Evolutionary conservation across 1,139 yeast genomes (phyloP).

Genomic region (Pichia sp.): DNA sequence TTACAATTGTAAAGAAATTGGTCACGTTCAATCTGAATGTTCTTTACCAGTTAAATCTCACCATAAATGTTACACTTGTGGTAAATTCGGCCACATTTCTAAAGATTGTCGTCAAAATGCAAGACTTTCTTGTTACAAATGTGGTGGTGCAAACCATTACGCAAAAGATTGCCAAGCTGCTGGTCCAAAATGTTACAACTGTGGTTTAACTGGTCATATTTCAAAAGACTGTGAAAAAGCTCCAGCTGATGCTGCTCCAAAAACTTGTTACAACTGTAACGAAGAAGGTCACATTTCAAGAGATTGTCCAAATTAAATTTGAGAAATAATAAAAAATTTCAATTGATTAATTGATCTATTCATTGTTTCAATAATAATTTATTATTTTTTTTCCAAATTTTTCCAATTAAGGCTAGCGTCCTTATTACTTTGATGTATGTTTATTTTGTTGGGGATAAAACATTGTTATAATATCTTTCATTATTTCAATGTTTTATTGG

Average conservation of each 20-base stretch:
- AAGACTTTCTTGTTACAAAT: slow-evolving; percentile 65
- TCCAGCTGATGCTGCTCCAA: slow-evolving; percentile 37
- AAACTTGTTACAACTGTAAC: slow-evolving; percentile 77
- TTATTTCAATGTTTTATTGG: neutral
- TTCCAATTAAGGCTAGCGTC: too few species aligned
- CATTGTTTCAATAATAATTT: too few species aligned
- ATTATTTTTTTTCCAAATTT: too few species aligned
- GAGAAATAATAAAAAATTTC: too few species aligned
- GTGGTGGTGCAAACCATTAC: slow-evolving; percentile 91
- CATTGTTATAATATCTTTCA: too few species aligned
- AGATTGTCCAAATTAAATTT: slow-evolving; percentile 46
- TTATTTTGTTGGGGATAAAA: neutral
- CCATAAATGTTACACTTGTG: slow-evolving; percentile 75
- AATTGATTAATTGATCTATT: too few species aligned
- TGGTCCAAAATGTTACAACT: slow-evolving; percentile 78
- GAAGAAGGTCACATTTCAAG: slow-evolving; percentile 54
- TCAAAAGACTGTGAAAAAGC: slow-evolving; percentile 66
- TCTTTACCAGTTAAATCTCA: slow-evolving; percentile 42
- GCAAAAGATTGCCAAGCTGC: slow-evolving; percentile 87
- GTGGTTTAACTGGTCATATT: slow-evolving; percentile 87
- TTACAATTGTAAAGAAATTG: slow-evolving; percentile 68
- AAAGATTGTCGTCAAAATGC: slow-evolving; percentile 45
- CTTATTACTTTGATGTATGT: neutral
- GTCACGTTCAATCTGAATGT: slow-evolving; percentile 66
- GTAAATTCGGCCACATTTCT: slow-evolving; percentile 79